Base-by-base conservation (phyloP, 139 green algal genomes). In the Yamagishiella unicocca region DNA sequence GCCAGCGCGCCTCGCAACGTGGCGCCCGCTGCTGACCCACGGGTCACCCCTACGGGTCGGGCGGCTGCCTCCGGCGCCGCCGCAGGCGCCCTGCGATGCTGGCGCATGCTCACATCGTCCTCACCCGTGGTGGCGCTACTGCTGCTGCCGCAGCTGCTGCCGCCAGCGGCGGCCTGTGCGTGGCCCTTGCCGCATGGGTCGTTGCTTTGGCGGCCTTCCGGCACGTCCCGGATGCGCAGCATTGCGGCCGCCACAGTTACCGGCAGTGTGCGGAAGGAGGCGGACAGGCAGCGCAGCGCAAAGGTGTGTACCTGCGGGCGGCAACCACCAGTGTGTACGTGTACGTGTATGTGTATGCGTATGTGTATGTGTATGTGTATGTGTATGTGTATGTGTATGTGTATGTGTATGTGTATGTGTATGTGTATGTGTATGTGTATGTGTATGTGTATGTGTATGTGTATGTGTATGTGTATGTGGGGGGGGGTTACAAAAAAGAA, bases 231-330 rank as follows among this genome's bases (percentile, higher is more conserved):
- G 8, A 86, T n/a, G 19, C 25, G 31, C 7, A 86, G 62, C 43
- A 67, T 53, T 7, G 64, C 43, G 7, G 45, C 61, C 3, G 35
- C 33, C 2, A 43, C 80, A 2, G 62, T 17, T 1, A 33, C 40
- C 2, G 80, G 80, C n/a, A 86, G 80, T 1, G 43, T 54, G 45
- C 80, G 80, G 64, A 46, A 86, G 43, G 80, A 62, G 10, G 33
- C 33, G 42, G 43, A 1, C 0, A 86, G 43, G 45, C 62, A 62
- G 24, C 64, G 64, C 33, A 86, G 54, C 21, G 43, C 80, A 2
- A 31, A 6, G 8, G 43, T 74, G 21, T 64, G 80, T 4, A 77
- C 64, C 80, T 86, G 64, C 31, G 46, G 54, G 42, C 31, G 29
- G 46, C 29, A 64, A 35, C 37, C 37, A 76, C 29, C 10, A 35